phyloP scores from a whole-genome alignment of 192 early-diverging fungal genomes.

The Chytriomyces sp. region DNA sequence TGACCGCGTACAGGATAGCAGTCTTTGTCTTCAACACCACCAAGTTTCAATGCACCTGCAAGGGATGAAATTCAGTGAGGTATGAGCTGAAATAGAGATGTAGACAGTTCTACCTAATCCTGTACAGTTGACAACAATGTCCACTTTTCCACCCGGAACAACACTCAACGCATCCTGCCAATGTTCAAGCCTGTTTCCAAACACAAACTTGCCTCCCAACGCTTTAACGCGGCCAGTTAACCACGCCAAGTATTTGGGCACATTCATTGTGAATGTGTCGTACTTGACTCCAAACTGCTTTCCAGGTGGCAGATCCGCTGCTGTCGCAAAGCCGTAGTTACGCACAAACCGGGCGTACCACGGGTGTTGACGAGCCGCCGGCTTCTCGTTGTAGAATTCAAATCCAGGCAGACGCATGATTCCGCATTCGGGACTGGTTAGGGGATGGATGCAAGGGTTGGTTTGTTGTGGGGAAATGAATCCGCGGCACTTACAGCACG shows the following conservation, averaged over 20 bases:
- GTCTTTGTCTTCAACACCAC: constrained; percentile 74
- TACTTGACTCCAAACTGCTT: constrained; percentile 68
- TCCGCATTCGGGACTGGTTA: constrained; percentile 43
- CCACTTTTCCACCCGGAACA: constrained; percentile 33
- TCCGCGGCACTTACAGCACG: too few relatives aligned
- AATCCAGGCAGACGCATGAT: constrained; percentile 59
- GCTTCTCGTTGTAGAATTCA: constrained; percentile 64
- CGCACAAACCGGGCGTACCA: constrained; percentile 65
- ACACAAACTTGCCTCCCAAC: constrained; percentile 61
- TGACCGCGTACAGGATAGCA: constrained; percentile 84
- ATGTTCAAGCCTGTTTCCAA: constrained; percentile 25
- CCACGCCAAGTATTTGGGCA: constrained; percentile 70
- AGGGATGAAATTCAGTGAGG: not conserved
- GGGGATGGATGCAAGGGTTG: too few relatives aligned
- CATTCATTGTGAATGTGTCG: constrained; percentile 68
- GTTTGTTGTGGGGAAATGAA: too few relatives aligned
- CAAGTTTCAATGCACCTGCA: constrained; percentile 59
- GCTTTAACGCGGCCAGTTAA: constrained; percentile 58
- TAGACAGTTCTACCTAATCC: constrained; percentile 60
- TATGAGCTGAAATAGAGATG: constrained; percentile 26
- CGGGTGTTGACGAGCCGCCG: constrained; percentile 59
- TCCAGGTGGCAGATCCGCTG: constrained; percentile 57
- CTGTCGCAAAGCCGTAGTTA: constrained; percentile 36
- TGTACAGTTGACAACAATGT: constrained; percentile 81
- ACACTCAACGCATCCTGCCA: constrained; percentile 55